A percentile compares a stretch with the other conserved stretches of the same genome.
These are phyloP conservation scores for Debaryomycetaceae sp. DNA, from an alignment of 1,139 yeast species.

Conservation along the genomic window DNA sequence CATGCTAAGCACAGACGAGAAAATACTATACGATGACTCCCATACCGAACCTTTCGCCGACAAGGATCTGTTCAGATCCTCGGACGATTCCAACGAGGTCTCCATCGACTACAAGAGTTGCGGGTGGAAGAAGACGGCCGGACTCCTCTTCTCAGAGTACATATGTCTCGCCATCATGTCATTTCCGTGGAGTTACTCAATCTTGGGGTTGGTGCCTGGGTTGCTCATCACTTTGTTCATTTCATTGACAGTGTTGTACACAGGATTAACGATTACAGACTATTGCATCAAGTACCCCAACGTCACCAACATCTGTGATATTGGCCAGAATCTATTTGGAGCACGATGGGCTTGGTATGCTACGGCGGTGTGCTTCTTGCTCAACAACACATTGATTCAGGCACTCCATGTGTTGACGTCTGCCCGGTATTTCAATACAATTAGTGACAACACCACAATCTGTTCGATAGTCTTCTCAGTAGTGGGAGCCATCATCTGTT, in stretches of 20 bases:
- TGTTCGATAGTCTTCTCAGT: slow-evolving; percentile 53
- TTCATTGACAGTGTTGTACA: slow-evolving; percentile 49
- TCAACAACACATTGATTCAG: slow-evolving; percentile 55
- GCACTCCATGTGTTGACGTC: slow-evolving; percentile 59
- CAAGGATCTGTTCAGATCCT: not conserved
- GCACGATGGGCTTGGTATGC: slow-evolving; percentile 53
- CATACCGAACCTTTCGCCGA: not conserved
- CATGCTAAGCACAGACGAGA: not conserved
- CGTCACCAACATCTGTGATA: slow-evolving; percentile 52
- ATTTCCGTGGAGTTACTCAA: slow-evolving; percentile 63
- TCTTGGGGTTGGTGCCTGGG: slow-evolving; percentile 57
- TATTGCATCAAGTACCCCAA: slow-evolving; percentile 54
- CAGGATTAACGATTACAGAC: slow-evolving; percentile 52
- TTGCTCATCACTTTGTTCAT: slow-evolving; percentile 51
- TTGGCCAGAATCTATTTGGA: slow-evolving; percentile 56
- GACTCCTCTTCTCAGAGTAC: slow-evolving; percentile 56
- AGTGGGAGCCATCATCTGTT: slow-evolving; percentile 45
- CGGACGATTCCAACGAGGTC: slow-evolving; percentile 7
- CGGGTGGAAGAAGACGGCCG: slow-evolving; percentile 58
- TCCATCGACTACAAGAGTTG: slow-evolving; percentile 49
- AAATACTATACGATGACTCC: not conserved
- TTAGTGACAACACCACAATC: slow-evolving; percentile 43
- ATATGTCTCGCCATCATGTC: slow-evolving; percentile 62
- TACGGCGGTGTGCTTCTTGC: slow-evolving; percentile 51
- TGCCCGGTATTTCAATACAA: slow-evolving; percentile 56